Evolutionary conservation across 75 land plant genomes (phyloP), one percentile per base, ranked within the genome.

Genomic region (Cunninghamia lanceolata): DNA sequence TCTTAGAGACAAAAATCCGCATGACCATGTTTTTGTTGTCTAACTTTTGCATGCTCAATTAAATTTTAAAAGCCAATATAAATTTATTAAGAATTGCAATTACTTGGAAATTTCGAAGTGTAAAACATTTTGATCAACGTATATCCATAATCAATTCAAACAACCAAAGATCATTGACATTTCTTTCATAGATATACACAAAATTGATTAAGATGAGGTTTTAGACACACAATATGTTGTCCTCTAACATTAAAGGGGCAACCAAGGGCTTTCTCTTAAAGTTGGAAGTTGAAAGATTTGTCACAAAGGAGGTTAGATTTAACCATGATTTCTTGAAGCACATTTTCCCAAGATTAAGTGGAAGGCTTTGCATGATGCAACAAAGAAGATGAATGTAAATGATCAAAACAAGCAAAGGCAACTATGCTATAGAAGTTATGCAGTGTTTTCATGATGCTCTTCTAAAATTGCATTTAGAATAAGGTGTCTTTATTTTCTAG

Each of bases 221-320:
- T 13, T 85, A 95, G 46, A 94, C 95, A 9, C 98, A 96, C 91
- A 96, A 96, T 95, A 95, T 96, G 99, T 91, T 96, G 5, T 90
- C 97, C 14, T 93, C 90, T 59, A 95, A 95, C 95, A 94, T 96
- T 85, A 96, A 91, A 89, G 99, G 99, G 8, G 99, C 95, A 43
- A 85, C 89, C 15, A 95, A 95, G 53, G 97, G 99, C 46, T 96
- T 91, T 89, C 99, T 97, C 15, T 89, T 96, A 9, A 84, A 84
- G 9, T 90, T 96, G 54, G 97, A 95, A 84, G 99, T 85, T 59
- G 90, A 87, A 50, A 84, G 84, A 40, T 82, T 90, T 76, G 91
- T 89, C 40, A 93, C 90, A 35, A 94, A 94, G 89, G 90, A 89
- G 84, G 92, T 92, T 47, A 94, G 92, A 2, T 43, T 95, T 85